Evolutionary conservation across 306 rosid species (phyloP), one percentile per base, ranked within the genome.

Genomic region (Cucurbita ficifolia): DNA sequence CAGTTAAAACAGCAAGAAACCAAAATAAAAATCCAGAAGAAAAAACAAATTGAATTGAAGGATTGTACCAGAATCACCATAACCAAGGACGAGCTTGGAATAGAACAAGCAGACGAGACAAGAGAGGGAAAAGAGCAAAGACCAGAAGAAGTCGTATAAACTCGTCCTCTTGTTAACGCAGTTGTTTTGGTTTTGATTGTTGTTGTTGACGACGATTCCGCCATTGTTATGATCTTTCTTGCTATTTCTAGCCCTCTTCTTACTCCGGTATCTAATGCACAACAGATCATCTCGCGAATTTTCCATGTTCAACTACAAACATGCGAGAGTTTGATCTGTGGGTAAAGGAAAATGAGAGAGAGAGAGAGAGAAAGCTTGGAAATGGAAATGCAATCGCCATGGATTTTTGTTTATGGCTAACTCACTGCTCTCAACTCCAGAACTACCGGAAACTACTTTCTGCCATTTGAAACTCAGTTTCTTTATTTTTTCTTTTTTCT

Each of bases 71-170:
- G 72, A 81, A 35, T 74, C 82, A 21, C 86, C 92, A 49, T 84
- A 83, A 78, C 88, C 87, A 58, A 85, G 79, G 72, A 81, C 86
- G 79, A 86, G 88, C 21, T 77, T 79, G 73, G 86, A 76, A 81
- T 85, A 80, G 85, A 83, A 81, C 73, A 86, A 60, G 80, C 87
- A 85, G 52, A 83, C 74, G 56, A 92, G 86, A 58, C 90, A 89
- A 85, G 89, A 87, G 0, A 89, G 82, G 3, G 90, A 88, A 75
- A 92, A 75, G 57, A 89, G 35, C 72, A 89, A 82, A 72, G 97
- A 84, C 18, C 88, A 76, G 45, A 94, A 91, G 52, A 89, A 84
- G 77, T 88, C 88, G 49, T 76, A 84, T 36, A 87, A 82, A 83
- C 82, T 81, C 73, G 64, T 78, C 45, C 54, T 65, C 36, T 70